Percentiles rank a stretch among this genome's conserved stretches.
Evolutionary conservation across 805 yeast genomes (phyloP).

Genomic region (Metschnikowia matae): DNA sequence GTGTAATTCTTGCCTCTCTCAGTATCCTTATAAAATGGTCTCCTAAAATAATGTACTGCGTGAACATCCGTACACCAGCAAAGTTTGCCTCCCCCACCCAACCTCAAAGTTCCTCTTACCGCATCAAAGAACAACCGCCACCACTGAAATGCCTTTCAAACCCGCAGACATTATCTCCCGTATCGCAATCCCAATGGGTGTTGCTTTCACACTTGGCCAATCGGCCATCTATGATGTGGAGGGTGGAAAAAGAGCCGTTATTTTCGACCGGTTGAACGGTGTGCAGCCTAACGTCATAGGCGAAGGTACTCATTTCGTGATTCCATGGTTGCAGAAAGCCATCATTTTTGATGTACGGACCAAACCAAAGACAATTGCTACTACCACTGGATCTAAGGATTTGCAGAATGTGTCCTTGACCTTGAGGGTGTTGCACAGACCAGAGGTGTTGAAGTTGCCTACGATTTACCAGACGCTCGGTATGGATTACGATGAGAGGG

Average conservation of each 20-base stretch:
- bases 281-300: conserved; percentile 86
- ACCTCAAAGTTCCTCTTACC: background rate
- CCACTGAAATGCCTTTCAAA: conserved; percentile 22
- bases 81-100: background rate
- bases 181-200: conserved; percentile 69
- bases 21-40: no score
- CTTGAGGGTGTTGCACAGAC: conserved; percentile 88
- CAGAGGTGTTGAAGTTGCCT: conserved; percentile 81
- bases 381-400: conserved; percentile 96
- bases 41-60: background rate
- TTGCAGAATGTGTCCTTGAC: conserved; percentile 93
- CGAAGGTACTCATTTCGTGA: conserved; percentile 93
- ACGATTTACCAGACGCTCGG: conserved; percentile 87
- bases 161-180: conserved; percentile 34
- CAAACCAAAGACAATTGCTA: conserved; percentile 92
- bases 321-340: conserved; percentile 95
- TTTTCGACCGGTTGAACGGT: conserved; percentile 88
- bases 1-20: no score
- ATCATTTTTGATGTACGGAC: conserved; percentile 93
- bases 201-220: conserved; percentile 67
- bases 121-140: background rate
- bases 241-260: conserved; percentile 95
- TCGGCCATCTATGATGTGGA: conserved; percentile 89
- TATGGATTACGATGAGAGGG: conserved; percentile 91
- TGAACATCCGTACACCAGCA: conserved; percentile 9